Percentiles rank a stretch among this genome's conserved stretches.
Evolutionary conservation across 495 filamentous ascomycete genomes (phyloP).

Genomic region (Tuber indicum): DNA sequence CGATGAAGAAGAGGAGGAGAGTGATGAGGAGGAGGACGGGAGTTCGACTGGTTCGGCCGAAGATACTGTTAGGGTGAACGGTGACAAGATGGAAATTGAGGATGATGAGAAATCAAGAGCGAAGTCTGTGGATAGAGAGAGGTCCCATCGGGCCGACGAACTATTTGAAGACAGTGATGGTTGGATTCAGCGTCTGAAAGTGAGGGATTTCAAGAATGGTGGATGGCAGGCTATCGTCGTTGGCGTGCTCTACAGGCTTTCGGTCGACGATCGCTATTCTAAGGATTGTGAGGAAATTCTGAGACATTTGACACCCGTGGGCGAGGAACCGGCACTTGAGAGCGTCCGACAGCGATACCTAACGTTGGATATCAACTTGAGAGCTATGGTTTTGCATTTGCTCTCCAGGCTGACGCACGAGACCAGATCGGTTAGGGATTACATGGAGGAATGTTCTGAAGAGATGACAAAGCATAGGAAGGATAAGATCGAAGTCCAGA

Average conservation of each 20-base stretch:
- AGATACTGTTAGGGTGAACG: conserved; percentile 40
- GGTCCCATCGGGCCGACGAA: conserved; percentile 70
- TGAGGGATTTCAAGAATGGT: conserved; percentile 80
- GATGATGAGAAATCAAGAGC: conserved; percentile 43
- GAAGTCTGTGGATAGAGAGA: conserved; percentile 44
- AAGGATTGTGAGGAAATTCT: conserved; percentile 73
- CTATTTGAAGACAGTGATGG: conserved; percentile 58
- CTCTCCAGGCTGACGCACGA: conserved; percentile 80
- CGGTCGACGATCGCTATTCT: conserved; percentile 61
- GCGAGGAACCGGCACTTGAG: conserved; percentile 63
- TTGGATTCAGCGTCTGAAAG: conserved; percentile 77
- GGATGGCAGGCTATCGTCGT: conserved; percentile 89
- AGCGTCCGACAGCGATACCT: conserved; percentile 66
- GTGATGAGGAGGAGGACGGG: conserved; percentile 50
- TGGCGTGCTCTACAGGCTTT: conserved; percentile 77
- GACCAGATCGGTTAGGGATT: conserved; percentile 74
- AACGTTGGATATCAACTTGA: conserved; percentile 70
- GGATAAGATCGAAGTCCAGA: conserved; percentile 88
- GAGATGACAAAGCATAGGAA: conserved; percentile 91
- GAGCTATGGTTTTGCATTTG: conserved; percentile 73
- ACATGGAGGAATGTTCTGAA: conserved; percentile 82
- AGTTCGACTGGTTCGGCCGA: conserved; percentile 18
- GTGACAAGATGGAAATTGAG: conserved; percentile 40
- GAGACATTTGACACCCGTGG: conserved; percentile 66
- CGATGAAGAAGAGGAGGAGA: conserved; percentile 57